Base-by-base conservation (phyloP, 2,329 filamentous ascomycete species). In the Penicillium thymicola region DNA sequence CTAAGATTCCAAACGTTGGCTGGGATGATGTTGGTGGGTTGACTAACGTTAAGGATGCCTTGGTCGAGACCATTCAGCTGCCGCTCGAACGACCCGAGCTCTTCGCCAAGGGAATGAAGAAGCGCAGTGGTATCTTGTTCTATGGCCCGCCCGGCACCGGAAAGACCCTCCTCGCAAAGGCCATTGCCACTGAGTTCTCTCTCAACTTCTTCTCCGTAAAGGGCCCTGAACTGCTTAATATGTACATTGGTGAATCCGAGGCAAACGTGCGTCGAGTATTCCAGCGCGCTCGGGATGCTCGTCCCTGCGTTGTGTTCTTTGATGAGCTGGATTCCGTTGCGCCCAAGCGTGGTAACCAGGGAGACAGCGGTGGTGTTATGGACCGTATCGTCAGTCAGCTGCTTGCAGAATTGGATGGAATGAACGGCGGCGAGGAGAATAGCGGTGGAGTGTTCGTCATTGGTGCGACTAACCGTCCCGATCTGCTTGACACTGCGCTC, bases 191-290 rank as follows among this genome's bases (percentile, higher is more conserved):
- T 77, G 94, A 99, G 80, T 97, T 93, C 74, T 90, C 94, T 58
- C 90, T 94, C 82, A 99, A 99, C 81, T 99, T 99, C 81, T 97
- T 99, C 76, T 99, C 94, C 28, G 89, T 99, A 78, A 99, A 99
- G 85, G 94, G 94, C 58, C 95, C 94, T 40, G 94, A 99, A 76
- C 83, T 99, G 71, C 86, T 99, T 67, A 97, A 92, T 76, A 99
- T 99, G 94, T 99, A 94, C 90, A 97, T 99, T 74, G 94, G 94
- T 87, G 94, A 99, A 81, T 99, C 94, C 53, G 95, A 99, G 81
- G 96, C 91, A 82, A 99, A 99, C 78, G 97, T 99, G 63, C 90
- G 94, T 71, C 93, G 97, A 74, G 97, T 99, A 66, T 99, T 99
- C 77, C 94, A 99, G 85, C 97, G 97, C 82, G 94, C 94, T 62